Conservation (phyloP, 768 basidiomycete species). For the Termitomyces sp. region DNA sequence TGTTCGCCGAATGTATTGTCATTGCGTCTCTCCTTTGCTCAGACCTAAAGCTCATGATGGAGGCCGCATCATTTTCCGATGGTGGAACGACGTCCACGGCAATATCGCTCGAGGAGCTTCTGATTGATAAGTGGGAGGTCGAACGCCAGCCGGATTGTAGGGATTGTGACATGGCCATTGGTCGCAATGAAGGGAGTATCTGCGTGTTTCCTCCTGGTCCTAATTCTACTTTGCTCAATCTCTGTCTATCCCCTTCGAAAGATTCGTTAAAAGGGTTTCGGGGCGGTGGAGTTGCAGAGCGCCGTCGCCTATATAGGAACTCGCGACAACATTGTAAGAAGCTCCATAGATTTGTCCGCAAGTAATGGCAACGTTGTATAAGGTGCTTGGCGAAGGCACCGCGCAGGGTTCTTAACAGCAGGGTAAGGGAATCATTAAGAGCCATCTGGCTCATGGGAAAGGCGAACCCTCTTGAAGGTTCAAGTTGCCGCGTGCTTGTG, state of each 20-base stretch:
- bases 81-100: background rate
- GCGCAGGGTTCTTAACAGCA: background rate
- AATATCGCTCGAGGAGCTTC: background rate
- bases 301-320: background rate
- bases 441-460: background rate
- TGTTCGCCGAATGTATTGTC: background rate
- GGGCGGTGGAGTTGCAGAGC: background rate
- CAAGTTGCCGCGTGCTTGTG: background rate
- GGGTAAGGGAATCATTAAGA: background rate
- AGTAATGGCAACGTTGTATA: background rate
- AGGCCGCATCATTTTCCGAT: background rate
- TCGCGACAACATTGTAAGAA: background rate
- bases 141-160: background rate
- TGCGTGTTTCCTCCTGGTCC: background rate
- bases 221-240: background rate
- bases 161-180: background rate
- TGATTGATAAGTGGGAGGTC: background rate
- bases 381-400: background rate
- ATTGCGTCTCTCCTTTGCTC: background rate
- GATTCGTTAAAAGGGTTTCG: background rate
- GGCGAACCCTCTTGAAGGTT: background rate
- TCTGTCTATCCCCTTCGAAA: background rate
- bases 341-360: constrained; percentile 1
- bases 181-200: background rate
- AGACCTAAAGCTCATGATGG: background rate